phyloP scores from a whole-genome alignment of 352 stramenopile species.

The Pythium chondricola region DNA sequence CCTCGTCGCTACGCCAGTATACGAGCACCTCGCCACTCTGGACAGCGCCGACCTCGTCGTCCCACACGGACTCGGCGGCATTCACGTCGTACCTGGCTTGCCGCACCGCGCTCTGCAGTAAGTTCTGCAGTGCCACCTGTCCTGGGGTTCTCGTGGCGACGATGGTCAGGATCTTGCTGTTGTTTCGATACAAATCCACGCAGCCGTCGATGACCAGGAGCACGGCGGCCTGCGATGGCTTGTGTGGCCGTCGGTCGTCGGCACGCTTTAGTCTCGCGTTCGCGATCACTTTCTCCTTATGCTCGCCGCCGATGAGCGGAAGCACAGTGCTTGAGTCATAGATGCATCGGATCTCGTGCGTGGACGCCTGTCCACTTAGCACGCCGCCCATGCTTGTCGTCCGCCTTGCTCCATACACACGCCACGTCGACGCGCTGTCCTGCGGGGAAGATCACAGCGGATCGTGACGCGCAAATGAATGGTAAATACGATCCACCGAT shows the following conservation, averaged over 20 bases:
- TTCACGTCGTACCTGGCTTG: conserved; percentile 10
- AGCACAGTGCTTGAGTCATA: conserved; percentile 59
- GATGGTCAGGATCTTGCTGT: conserved; percentile 34
- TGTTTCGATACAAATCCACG: conserved; percentile 42
- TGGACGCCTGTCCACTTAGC: conserved; percentile 33
- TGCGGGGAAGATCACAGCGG: background rate
- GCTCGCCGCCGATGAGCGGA: conserved; percentile 49
- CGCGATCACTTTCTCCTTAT: conserved; percentile 37
- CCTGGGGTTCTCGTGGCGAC: conserved; percentile 18
- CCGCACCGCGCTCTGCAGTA: conserved; percentile 10
- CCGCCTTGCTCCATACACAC: background rate
- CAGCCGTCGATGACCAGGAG: conserved; percentile 50
- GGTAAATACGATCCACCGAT: too few relatives aligned
- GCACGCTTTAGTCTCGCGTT: conserved; percentile 40
- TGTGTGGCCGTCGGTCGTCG: conserved; percentile 28
- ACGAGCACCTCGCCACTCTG: conserved; percentile 30
- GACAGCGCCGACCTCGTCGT: conserved; percentile 9
- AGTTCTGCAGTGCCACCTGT: conserved; percentile 7
- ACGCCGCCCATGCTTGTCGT: conserved; percentile 41
- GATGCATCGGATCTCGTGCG: conserved; percentile 33
- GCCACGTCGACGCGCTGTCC: background rate
- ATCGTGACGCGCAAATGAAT: too few relatives aligned
- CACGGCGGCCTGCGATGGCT: conserved; percentile 25
- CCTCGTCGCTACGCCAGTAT: conserved; percentile 51
- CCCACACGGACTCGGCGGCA: conserved; percentile 12